Conservation (phyloP, 108 stramenopile genomes). For the Ochromonas danica region DNA sequence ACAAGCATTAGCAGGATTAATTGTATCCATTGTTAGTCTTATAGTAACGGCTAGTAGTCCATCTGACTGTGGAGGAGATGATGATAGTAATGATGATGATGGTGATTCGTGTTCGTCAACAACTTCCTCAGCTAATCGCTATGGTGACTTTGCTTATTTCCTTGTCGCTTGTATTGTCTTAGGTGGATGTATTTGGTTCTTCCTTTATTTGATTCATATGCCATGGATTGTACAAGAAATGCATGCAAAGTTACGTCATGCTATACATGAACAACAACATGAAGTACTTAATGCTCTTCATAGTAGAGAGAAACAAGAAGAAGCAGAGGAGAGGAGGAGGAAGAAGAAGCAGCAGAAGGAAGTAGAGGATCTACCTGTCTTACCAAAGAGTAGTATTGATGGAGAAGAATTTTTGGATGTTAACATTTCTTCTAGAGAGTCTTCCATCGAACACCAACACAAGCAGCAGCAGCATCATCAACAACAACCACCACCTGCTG, state of each 20-base stretch:
- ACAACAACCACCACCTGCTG: no score
- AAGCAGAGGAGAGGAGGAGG: background rate
- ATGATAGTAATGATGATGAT: slow-evolving; percentile 1
- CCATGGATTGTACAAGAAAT: background rate
- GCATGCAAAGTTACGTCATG: background rate
- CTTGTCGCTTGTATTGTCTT: background rate
- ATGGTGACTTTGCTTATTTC: slow-evolving; percentile 32
- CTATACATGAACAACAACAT: background rate
- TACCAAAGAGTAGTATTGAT: no score
- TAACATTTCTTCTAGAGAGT: no score
- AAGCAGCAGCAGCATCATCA: no score
- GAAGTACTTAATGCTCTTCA: background rate
- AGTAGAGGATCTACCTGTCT: background rate
- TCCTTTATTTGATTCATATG: background rate
- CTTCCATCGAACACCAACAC: no score
- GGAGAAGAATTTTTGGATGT: no score
- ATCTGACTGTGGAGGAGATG: background rate
- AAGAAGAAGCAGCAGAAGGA: background rate
- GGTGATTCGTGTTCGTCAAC: background rate
- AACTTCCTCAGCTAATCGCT: background rate
- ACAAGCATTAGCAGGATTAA: slow-evolving; percentile 39
- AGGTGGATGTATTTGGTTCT: background rate
- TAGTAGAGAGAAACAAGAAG: background rate
- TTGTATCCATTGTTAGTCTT: slow-evolving; percentile 37
- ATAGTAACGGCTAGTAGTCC: background rate